These are phyloP conservation scores for Teratosphaeria zuluensis DNA, from an alignment of 2,329 filamentous ascomycete genomes.

Conservation along the genomic window DNA sequence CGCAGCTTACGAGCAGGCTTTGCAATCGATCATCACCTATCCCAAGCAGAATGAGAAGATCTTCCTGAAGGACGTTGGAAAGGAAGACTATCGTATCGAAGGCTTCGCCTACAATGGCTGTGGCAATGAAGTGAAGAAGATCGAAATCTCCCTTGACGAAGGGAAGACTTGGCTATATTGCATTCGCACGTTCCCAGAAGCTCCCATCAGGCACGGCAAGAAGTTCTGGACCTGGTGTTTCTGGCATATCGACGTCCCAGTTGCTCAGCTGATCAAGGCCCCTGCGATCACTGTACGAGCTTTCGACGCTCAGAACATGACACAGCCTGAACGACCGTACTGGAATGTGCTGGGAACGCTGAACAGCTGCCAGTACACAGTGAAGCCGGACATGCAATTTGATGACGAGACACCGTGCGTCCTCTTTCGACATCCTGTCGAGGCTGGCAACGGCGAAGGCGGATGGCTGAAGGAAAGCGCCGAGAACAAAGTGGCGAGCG, in stretches of 20 bases:
- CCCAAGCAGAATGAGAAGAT: slow-evolving; percentile 40
- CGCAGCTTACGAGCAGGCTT: slow-evolving; percentile 39
- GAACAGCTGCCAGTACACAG: slow-evolving; percentile 44
- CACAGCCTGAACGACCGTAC: slow-evolving; percentile 35
- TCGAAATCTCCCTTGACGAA: slow-evolving; percentile 41
- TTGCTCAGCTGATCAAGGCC: slow-evolving; percentile 34
- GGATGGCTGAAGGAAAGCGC: slow-evolving; percentile 45
- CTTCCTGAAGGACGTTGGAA: slow-evolving; percentile 27
- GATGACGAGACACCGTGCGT: slow-evolving; percentile 26
- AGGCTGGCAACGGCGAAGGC: slow-evolving; percentile 33
- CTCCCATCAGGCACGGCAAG: slow-evolving; percentile 41
- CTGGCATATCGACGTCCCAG: slow-evolving; percentile 43
- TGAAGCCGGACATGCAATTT: slow-evolving; percentile 33
- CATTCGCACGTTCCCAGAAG: slow-evolving; percentile 39
- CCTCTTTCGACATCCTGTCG: slow-evolving; percentile 39
- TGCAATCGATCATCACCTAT: slow-evolving; percentile 40
- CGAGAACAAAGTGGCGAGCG: slow-evolving; percentile 36
- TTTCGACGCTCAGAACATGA: slow-evolving; percentile 43
- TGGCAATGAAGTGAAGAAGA: slow-evolving; percentile 40
- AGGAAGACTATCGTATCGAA: slow-evolving; percentile 34
- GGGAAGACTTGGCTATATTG: slow-evolving; percentile 42
- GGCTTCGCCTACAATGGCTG: slow-evolving; percentile 44
- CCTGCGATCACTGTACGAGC: slow-evolving; percentile 37
- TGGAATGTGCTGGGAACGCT: slow-evolving; percentile 48
- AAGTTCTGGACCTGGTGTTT: slow-evolving; percentile 48